Conservation (phyloP, 306 rosid species). For the Vigna angularis region DNA sequence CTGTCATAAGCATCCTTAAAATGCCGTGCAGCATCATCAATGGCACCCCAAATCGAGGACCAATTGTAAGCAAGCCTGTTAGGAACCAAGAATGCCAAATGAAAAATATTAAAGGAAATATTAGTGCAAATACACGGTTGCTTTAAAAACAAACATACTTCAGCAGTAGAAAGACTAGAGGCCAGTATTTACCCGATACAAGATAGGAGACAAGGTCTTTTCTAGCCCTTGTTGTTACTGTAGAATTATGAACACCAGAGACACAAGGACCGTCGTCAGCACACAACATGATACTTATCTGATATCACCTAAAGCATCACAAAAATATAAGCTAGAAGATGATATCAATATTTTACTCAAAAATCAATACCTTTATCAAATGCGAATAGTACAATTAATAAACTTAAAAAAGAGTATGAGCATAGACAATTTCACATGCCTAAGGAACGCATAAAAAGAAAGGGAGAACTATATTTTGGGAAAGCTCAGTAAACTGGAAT, state of each 20-base stretch:
- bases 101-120: constrained; percentile 21
- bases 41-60: constrained; percentile 99
- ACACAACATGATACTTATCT: constrained; percentile 97
- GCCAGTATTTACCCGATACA: constrained; percentile 75
- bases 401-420: neutral
- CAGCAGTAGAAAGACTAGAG: constrained; percentile 25
- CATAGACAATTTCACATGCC: constrained; percentile 11
- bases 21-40: constrained; percentile 98
- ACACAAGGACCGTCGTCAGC: constrained; percentile 99
- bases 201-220: constrained; percentile 97
- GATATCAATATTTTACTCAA: constrained; percentile 18
- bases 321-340: constrained; percentile 29
- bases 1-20: constrained; percentile 95
- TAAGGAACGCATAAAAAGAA: neutral
- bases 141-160: constrained; percentile 19
- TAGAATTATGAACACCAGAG: constrained; percentile 98
- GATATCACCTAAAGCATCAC: constrained; percentile 43
- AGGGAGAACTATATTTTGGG: constrained; percentile 4
- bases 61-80: constrained; percentile 96
- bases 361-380: constrained; percentile 17
- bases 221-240: constrained; percentile 98
- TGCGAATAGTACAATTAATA: neutral
- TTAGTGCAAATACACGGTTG: constrained; percentile 16
- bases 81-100: too few species aligned
- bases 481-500: constrained; percentile 22